A percentile compares a stretch with the other conserved stretches of the same genome.
phyloP scores from a whole-genome alignment of 768 basidiomycete species.

The Leccinum aurantiacum region DNA sequence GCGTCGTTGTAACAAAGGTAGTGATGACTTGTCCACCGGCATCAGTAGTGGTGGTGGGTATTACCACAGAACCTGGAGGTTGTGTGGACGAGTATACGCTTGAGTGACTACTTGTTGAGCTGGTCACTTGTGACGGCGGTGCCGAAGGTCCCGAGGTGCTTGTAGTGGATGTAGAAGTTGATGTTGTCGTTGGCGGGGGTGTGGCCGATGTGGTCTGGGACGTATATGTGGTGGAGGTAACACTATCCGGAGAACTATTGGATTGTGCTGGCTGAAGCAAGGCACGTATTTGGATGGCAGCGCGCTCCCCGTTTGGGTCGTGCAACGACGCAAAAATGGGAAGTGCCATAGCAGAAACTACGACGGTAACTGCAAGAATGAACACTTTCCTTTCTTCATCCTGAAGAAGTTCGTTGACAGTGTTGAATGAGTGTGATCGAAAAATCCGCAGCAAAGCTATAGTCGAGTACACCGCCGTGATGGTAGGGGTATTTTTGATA shows the following conservation, averaged over 20 bases:
- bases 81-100: constrained; percentile 4
- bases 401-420: constrained; percentile 15
- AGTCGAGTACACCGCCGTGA: constrained; percentile 13
- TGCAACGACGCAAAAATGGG: constrained; percentile 25
- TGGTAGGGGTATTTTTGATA: constrained; percentile 5
- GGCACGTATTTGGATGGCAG: constrained; percentile 20
- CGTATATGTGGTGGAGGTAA: not conserved
- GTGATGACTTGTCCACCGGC: constrained; percentile 32
- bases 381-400: constrained; percentile 24
- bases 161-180: constrained; percentile 16
- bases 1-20: constrained; percentile 12
- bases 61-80: not conserved
- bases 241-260: not conserved
- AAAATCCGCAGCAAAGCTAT: constrained; percentile 24
- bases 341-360: constrained; percentile 28
- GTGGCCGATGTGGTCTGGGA: not conserved
- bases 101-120: constrained; percentile 2
- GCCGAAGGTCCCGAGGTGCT: constrained; percentile 9
- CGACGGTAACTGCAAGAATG: constrained; percentile 29
- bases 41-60: constrained; percentile 29
- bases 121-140: constrained; percentile 3
- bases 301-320: constrained; percentile 16
- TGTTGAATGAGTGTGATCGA: constrained; percentile 23
- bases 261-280: not conserved
- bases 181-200: not conserved